Evolutionary conservation across 2,329 filamentous ascomycete genomes (phyloP).

Genomic region (Colletotrichum sp.): DNA sequence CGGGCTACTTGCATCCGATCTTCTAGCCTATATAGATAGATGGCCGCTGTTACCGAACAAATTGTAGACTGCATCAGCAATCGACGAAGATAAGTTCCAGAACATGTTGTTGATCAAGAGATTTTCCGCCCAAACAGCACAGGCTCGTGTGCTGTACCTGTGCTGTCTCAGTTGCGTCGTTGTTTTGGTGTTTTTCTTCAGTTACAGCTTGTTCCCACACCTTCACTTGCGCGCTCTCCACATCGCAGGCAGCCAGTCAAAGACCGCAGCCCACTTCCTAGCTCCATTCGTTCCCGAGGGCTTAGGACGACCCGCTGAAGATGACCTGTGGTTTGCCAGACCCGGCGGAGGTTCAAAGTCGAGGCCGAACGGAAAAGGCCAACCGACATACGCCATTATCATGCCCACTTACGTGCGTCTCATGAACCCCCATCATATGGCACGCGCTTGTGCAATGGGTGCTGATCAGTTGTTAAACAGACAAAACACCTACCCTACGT

Average conservation of each 20-base stretch:
- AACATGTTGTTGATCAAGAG: neutral
- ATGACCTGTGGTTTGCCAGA: neutral
- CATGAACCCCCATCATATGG: neutral
- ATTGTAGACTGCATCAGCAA: too few species aligned
- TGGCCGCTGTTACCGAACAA: neutral
- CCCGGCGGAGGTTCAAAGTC: neutral
- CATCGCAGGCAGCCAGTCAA: neutral
- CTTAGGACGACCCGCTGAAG: too few species aligned
- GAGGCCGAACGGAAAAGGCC: neutral
- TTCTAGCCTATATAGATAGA: neutral
- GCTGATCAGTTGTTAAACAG: neutral
- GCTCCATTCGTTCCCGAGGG: neutral
- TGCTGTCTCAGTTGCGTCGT: neutral
- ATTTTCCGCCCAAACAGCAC: neutral
- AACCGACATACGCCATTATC: neutral
- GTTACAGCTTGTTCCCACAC: neutral
- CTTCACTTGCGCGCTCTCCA: neutral
- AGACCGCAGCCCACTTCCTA: neutral
- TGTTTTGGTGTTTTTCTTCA: neutral
- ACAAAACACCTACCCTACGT: neutral
- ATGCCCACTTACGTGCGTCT: conserved; percentile 3
- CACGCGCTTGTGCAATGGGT: neutral
- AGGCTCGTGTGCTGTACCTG: neutral
- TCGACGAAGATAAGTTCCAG: neutral
- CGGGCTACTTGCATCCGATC: neutral